phyloP scores from a whole-genome alignment of 306 rosid species.

The Glycine tomentella region DNA sequence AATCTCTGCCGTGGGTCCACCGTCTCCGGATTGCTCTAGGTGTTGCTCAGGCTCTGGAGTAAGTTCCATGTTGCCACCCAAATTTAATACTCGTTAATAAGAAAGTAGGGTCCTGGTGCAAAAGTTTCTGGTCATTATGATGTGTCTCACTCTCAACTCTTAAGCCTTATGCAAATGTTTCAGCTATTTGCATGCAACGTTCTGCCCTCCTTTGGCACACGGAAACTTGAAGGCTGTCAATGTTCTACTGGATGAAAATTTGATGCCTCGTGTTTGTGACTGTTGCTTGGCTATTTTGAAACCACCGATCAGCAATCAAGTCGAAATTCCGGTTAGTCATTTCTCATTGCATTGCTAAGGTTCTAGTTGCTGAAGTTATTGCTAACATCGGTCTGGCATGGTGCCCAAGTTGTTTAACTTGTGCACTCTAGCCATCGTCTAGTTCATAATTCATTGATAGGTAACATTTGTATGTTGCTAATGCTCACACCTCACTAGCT shows the following conservation, averaged over 20 bases:
- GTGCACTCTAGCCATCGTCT: no score
- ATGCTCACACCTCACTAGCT: neutral
- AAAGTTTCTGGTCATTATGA: neutral
- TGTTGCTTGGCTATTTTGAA: slow-evolving; percentile 75
- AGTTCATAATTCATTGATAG: slow-evolving; percentile 8
- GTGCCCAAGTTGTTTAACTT: no score
- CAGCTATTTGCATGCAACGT: slow-evolving; percentile 77
- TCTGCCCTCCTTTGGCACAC: slow-evolving; percentile 76
- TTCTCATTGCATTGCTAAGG: neutral
- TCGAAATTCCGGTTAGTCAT: slow-evolving; percentile 56
- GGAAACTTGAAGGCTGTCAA: slow-evolving; percentile 84
- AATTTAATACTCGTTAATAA: no score
- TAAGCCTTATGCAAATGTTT: slow-evolving; percentile 33
- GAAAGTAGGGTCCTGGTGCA: no score
- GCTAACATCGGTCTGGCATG: no score
- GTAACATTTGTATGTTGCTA: slow-evolving; percentile 12
- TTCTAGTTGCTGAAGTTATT: neutral
- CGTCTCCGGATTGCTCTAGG: slow-evolving; percentile 78
- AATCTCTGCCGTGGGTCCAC: slow-evolving; percentile 73
- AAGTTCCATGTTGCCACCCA: slow-evolving; percentile 48
- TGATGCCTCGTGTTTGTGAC: slow-evolving; percentile 73
- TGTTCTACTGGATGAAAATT: slow-evolving; percentile 81
- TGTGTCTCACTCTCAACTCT: slow-evolving; percentile 17
- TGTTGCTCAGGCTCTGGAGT: slow-evolving; percentile 82
- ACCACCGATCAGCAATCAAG: slow-evolving; percentile 56